phyloP scores from a whole-genome alignment of 805 yeast species.

The Lipomyces orientalis region DNA sequence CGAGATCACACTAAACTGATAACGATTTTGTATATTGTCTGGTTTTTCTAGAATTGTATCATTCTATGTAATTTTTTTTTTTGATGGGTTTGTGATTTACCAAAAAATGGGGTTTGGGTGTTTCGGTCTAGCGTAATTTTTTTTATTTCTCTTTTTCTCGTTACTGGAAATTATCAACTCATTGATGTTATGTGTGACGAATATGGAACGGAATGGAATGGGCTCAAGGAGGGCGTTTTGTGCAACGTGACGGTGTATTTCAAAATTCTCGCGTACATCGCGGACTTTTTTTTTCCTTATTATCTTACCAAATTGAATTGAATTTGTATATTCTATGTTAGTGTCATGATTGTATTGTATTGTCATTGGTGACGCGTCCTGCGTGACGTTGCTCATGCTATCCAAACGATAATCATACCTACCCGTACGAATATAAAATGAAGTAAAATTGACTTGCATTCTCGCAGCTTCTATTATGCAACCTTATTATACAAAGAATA shows the following conservation, averaged over 20 bases:
- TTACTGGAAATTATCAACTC: background rate
- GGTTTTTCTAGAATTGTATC: constrained; percentile 3
- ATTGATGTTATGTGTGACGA: background rate
- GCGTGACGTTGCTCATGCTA: too few relatives aligned
- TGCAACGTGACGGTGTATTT: background rate
- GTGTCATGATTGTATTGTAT: background rate
- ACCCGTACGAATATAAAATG: too few relatives aligned
- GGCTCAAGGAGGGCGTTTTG: background rate
- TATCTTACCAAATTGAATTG: background rate
- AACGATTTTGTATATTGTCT: constrained; percentile 6
- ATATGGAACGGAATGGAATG: background rate
- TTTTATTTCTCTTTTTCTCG: background rate
- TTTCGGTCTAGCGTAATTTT: background rate
- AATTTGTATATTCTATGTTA: background rate
- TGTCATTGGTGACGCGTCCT: too few relatives aligned
- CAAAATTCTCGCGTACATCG: background rate
- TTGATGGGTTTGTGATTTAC: background rate
- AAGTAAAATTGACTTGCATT: too few relatives aligned
- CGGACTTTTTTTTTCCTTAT: background rate
- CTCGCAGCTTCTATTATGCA: background rate
- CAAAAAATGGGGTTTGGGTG: constrained; percentile 7
- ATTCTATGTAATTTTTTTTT: constrained; percentile 1
- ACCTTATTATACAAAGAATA: background rate
- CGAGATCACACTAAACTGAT: constrained; percentile 2
- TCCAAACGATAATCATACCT: too few relatives aligned